phyloP scores from a whole-genome alignment of 805 yeast species.

The Ogataea philodendri region DNA sequence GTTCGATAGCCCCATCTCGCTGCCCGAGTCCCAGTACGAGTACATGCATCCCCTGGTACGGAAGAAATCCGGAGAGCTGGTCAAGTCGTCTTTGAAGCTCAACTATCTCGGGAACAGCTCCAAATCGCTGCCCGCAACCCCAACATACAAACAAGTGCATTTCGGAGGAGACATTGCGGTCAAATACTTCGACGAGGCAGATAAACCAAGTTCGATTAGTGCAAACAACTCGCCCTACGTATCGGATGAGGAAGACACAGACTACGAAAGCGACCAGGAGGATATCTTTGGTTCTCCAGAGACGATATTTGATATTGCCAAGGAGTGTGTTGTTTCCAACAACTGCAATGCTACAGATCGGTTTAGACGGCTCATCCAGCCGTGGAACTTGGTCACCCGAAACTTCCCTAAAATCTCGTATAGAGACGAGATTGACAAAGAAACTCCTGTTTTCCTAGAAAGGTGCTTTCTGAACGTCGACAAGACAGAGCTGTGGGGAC shows the following conservation, averaged over 20 bases:
- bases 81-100: conserved; percentile 68
- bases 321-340: conserved; percentile 17
- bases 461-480: conserved; percentile 57
- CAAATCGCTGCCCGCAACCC: conserved; percentile 50
- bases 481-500: conserved; percentile 61
- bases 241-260: conserved; percentile 35
- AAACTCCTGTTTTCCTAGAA: conserved; percentile 60
- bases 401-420: conserved; percentile 47
- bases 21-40: conserved; percentile 13
- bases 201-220: conserved; percentile 74
- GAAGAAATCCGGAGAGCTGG: conserved; percentile 86
- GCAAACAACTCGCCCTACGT: conserved; percentile 59
- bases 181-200: conserved; percentile 67
- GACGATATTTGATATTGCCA: conserved; percentile 19
- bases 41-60: conserved; percentile 50
- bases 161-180: conserved; percentile 76
- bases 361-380: conserved; percentile 24
- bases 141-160: conserved; percentile 74
- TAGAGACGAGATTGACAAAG: conserved; percentile 40
- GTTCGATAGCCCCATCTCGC: conserved; percentile 11
- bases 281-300: conserved; percentile 11
- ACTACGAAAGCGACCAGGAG: conserved; percentile 26
- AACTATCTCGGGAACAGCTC: conserved; percentile 26
- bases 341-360: conserved; percentile 18
- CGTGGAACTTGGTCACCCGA: conserved; percentile 46